These are phyloP conservation scores for Phoma sp. DNA, from an alignment of 2,329 filamentous ascomycete species.

Conservation along the genomic window DNA sequence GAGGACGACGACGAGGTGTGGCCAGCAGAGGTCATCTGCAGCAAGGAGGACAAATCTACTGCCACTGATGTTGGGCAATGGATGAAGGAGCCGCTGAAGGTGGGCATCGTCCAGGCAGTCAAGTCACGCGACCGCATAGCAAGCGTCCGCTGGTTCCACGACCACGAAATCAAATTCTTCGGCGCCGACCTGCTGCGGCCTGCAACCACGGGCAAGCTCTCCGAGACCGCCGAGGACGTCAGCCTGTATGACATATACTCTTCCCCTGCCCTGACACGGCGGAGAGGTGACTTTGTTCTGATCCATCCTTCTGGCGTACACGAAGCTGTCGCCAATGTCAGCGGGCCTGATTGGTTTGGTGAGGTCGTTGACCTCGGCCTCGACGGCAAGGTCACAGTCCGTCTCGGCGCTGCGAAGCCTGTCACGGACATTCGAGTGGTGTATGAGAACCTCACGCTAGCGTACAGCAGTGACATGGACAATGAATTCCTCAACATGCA, in stretches of 20 bases:
- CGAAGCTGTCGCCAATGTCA: slow-evolving; percentile 14
- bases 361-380: slow-evolving; percentile 62
- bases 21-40: slow-evolving; percentile 62
- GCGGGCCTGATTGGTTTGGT: slow-evolving; percentile 59
- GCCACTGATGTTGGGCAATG: slow-evolving; percentile 28
- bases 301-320: slow-evolving; percentile 46
- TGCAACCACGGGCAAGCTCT: slow-evolving; percentile 52
- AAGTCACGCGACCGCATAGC: slow-evolving; percentile 64
- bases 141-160: slow-evolving; percentile 60
- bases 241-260: slow-evolving; percentile 65
- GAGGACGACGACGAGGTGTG: slow-evolving; percentile 64
- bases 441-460: slow-evolving; percentile 57
- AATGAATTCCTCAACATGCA: slow-evolving; percentile 34
- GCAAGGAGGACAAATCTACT: slow-evolving; percentile 45
- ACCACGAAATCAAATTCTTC: slow-evolving; percentile 41
- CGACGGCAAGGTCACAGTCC: slow-evolving; percentile 61
- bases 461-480: slow-evolving; percentile 54
- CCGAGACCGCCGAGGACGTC: slow-evolving; percentile 56
- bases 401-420: slow-evolving; percentile 59
- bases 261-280: slow-evolving; percentile 56
- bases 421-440: slow-evolving; percentile 58
- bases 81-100: slow-evolving; percentile 53
- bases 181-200: slow-evolving; percentile 50
- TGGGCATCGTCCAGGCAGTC: slow-evolving; percentile 65
- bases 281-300: slow-evolving; percentile 61